phyloP scores from a whole-genome alignment of 768 basidiomycete species.

The Xerocomellus intermedius region DNA sequence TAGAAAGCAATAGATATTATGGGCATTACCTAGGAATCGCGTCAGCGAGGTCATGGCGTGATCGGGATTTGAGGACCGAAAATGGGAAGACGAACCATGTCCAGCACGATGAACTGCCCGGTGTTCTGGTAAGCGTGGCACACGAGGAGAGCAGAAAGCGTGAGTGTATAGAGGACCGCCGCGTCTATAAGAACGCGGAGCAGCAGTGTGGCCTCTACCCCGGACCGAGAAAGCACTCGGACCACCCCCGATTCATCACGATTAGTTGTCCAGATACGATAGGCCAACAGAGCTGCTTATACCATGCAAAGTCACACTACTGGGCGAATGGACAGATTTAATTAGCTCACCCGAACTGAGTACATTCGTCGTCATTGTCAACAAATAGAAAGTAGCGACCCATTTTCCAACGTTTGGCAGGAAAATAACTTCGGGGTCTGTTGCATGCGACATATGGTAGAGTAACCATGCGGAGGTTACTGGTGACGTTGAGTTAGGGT shows the following conservation, averaged over 20 bases:
- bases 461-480: slow-evolving; percentile 11
- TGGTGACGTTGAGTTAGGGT: not conserved
- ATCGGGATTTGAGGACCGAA: not conserved
- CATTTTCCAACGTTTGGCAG: slow-evolving; percentile 2
- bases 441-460: not conserved
- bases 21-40: slow-evolving; percentile 12
- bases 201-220: slow-evolving; percentile 3
- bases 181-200: slow-evolving; percentile 20
- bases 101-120: slow-evolving; percentile 14
- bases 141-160: slow-evolving; percentile 11
- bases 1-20: slow-evolving; percentile 23
- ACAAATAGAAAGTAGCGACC: slow-evolving; percentile 15
- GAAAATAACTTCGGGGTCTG: not conserved
- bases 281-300: slow-evolving; percentile 11
- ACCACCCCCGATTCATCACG: slow-evolving; percentile 5
- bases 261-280: slow-evolving; percentile 17
- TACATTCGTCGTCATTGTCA: slow-evolving; percentile 22
- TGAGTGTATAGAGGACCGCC: slow-evolving; percentile 12
- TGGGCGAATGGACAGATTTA: not conserved
- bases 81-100: slow-evolving; percentile 16
- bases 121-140: slow-evolving; percentile 9
- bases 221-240: slow-evolving; percentile 9
- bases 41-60: not conserved
- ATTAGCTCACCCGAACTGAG: slow-evolving; percentile 18
- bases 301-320: not conserved